phyloP scores from a whole-genome alignment of 345 rosid genomes.

The Syzygium jambos region DNA sequence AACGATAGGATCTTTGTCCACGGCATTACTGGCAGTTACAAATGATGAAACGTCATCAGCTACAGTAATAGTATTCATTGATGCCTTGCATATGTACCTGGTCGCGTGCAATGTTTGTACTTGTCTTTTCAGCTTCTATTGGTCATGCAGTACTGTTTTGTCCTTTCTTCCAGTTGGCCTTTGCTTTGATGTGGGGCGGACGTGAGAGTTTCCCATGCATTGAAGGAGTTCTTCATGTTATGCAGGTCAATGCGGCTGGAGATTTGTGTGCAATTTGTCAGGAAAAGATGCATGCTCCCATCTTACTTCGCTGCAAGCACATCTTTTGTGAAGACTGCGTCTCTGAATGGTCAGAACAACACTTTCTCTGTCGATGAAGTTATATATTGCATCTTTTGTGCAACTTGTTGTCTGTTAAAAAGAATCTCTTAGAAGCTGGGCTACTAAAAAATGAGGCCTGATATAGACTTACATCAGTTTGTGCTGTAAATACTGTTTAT shows the following conservation, averaged over 20 bases:
- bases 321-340: constrained; percentile 98
- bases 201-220: background rate
- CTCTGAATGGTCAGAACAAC: constrained; percentile 75
- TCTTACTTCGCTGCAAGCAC: constrained; percentile 93
- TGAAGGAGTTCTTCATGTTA: background rate
- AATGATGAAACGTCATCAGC: background rate
- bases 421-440: background rate
- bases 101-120: background rate
- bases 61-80: background rate
- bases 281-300: constrained; percentile 97
- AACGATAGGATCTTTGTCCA: background rate
- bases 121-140: background rate
- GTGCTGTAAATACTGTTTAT: background rate
- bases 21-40: background rate
- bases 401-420: background rate
- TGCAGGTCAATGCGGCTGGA: constrained; percentile 91
- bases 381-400: background rate
- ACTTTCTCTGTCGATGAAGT: background rate
- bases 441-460: background rate
- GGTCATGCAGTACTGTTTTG: background rate
- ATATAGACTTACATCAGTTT: background rate
- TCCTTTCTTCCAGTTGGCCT: background rate
- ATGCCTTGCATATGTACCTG: background rate
- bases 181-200: background rate
- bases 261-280: constrained; percentile 97